phyloP scores from a whole-genome alignment of 169 alveolate species.

The Eimeria zaria region DNA sequence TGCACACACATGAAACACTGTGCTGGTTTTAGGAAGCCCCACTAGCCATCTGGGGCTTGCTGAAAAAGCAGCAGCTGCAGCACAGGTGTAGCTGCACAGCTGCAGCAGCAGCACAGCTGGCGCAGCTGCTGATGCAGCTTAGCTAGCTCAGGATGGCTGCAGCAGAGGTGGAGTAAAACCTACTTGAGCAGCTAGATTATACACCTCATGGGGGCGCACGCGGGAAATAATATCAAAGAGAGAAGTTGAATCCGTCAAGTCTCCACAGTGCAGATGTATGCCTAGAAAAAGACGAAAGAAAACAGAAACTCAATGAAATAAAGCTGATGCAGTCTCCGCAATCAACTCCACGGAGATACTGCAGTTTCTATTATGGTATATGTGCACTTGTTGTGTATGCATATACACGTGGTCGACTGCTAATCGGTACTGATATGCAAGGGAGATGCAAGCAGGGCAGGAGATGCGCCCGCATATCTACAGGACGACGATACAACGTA shows the following conservation, averaged over 20 bases:
- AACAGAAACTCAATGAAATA: not conserved
- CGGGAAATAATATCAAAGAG: conserved; percentile 85
- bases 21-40: not conserved
- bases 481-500: not conserved
- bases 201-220: conserved; percentile 89
- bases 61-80: not conserved
- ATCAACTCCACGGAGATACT: not conserved
- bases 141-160: too few species aligned
- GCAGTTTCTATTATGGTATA: not conserved
- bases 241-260: conserved; percentile 89
- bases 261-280: conserved; percentile 92
- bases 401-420: not conserved
- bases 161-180: conserved; percentile 12
- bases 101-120: not conserved
- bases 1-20: too few species aligned
- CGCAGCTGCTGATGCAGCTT: too few species aligned
- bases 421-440: not conserved
- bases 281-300: conserved; percentile 29
- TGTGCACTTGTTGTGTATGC: not conserved
- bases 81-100: not conserved
- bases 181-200: conserved; percentile 92
- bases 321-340: not conserved
- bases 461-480: too few species aligned
- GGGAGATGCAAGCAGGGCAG: not conserved
- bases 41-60: not conserved